Base-by-base conservation (phyloP, 805 yeast genomes). In the Peterozyma xylosa region DNA sequence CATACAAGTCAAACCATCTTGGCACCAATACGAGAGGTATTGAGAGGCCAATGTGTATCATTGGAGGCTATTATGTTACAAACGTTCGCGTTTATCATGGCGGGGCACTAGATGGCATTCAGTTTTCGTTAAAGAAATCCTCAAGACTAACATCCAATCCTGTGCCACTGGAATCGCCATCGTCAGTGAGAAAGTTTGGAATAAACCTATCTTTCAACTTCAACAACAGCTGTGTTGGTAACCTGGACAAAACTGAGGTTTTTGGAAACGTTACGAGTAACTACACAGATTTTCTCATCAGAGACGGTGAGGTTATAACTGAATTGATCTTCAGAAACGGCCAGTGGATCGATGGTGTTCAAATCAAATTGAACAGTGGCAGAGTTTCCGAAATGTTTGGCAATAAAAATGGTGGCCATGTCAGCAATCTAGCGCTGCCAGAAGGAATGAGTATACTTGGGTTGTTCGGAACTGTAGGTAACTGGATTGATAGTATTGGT, bases 331-430 rank as follows among this genome's bases (percentile, higher is more conserved):
- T 88, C 38, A 70, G 95, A 50, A 69, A 78, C 36, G 98, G 98
- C 10, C 79, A 71, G 1, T 93, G 98, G 97, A 68, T 93, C 5
- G 98, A 93, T 67, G 96, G 83, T 1, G 66, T 87, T 17, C 93
- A 86, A 56, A 65, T 93, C 32, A 68, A 79, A 15, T 85, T 95
- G 2, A 67, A 64, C 45, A 56, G 57, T 3, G 84, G 83, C 2
- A 67, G 80, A 48, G 53, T 66, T 1, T 74, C 83, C 35, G 71
- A 70, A 2, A 62, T 76, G 70, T 74, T 67, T 51, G 97, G 97
- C 11, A 85, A 85, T 40, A 57, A 64, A 1, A 69, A 70, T 7
- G 97, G 97, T 6, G 83, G 85, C 9, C 73, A 82, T 3, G 57
- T 71, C 7, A 74, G 78, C 32, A 70, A 71, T 15, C 62, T 89